Base-by-base conservation (phyloP, 2,329 filamentous ascomycete species). In the Pseudocercospora crystallina region DNA sequence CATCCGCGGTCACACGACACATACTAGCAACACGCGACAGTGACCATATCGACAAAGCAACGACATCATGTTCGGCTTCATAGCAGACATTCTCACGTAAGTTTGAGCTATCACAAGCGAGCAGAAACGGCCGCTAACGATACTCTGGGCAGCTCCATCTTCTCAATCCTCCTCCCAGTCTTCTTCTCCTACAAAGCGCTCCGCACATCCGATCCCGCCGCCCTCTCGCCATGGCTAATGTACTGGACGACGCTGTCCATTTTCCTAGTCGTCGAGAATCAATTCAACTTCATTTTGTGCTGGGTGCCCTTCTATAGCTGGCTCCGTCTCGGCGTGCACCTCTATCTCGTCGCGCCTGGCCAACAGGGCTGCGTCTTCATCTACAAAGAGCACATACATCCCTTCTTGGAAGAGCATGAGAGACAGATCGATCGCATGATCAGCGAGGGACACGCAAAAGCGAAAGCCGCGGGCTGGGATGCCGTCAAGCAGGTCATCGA, bases 161-260 rank as follows among this genome's bases (percentile, higher is more conserved):
- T 88, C 52, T 95, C 91, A 49, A 90, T 95, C 68, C 84, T 96
- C 68, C 95, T 97, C 69, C 94, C 94, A 44, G 84, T 96, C 58
- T 97, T 96, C 75, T 91, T 92, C 61, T 96, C 92, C 58, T 97
- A 96, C 81, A 97, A 97, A 78, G 92, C 94, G 42, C 86, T 99
- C 67, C 92, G 94, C 74, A 91, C 90, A 12, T 87, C 87, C 45
- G 89, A 96, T 71, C 90, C 91, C 2, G 86, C 89, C 33, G 85
- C 95, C 68, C 80, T 96, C 53, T 89, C 89, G 58, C 92, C 92
- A 85, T 99, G 94, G 94, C 82, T 97, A 60, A 97, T 97, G 87
- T 99, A 97, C 80, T 99, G 92, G 87, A 90, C 96, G 54, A 90
- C 96, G 17, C 82, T 96, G 59, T 88, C 89, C 54, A 86, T 89